phyloP scores from a whole-genome alignment of 768 basidiomycete genomes.

The Trichaptum fuscoviolaceum region DNA sequence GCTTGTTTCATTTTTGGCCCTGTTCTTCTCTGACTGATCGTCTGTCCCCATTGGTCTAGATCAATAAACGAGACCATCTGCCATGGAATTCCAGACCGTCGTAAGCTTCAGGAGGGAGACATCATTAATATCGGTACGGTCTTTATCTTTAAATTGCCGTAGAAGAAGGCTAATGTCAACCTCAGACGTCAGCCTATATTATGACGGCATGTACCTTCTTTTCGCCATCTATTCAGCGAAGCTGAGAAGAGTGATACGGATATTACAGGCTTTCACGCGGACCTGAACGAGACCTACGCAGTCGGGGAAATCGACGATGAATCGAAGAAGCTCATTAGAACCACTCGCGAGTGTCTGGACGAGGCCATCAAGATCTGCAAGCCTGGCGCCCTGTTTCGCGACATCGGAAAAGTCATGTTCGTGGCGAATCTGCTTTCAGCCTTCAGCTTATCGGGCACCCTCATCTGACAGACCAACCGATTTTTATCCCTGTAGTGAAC shows the following conservation, averaged over 20 bases:
- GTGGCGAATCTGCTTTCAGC: slow-evolving; percentile 24
- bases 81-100: slow-evolving; percentile 91
- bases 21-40: background rate
- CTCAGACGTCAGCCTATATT: slow-evolving; percentile 74
- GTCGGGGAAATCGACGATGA: slow-evolving; percentile 84
- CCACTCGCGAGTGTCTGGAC: slow-evolving; percentile 78
- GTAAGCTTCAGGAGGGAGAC: slow-evolving; percentile 84
- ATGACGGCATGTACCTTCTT: slow-evolving; percentile 49
- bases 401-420: slow-evolving; percentile 82
- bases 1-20: background rate
- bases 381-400: slow-evolving; percentile 86
- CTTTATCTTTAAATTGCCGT: slow-evolving; percentile 17
- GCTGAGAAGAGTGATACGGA: background rate
- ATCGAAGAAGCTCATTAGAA: slow-evolving; percentile 73
- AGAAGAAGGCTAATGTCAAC: slow-evolving; percentile 6
- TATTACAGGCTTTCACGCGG: slow-evolving; percentile 75
- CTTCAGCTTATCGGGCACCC: slow-evolving; percentile 13
- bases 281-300: slow-evolving; percentile 91
- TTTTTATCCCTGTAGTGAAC: slow-evolving; percentile 50
- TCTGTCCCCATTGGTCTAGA: slow-evolving; percentile 29
- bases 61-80: slow-evolving; percentile 96
- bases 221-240: slow-evolving; percentile 7
- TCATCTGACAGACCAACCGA: slow-evolving; percentile 25
- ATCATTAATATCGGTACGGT: slow-evolving; percentile 86
- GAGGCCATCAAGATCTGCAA: slow-evolving; percentile 90